Evolutionary conservation across 805 yeast species (phyloP), one percentile per base, ranked within the genome.

Genomic region (Lipomyces yamadae): DNA sequence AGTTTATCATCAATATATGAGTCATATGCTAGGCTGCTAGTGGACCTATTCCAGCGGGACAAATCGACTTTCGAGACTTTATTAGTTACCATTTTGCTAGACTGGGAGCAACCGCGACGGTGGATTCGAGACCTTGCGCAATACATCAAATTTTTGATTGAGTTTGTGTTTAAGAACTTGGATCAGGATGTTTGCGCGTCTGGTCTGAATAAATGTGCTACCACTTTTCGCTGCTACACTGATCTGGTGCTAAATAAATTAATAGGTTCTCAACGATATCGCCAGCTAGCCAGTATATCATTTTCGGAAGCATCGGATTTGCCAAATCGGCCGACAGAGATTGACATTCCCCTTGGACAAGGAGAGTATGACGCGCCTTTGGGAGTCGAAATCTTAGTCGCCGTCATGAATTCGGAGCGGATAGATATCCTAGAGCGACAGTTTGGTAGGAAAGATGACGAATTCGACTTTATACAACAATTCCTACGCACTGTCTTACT

Each of bases 361-460:
- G 77, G 77, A 13, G 76, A 74, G 61, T 75, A 64, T 45, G 76
- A 73, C 53, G 52, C 58, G 8, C 76, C 77, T 1, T 56, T 76
- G 24, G 77, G 76, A 0, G 66, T 74, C 1, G 74, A 74, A 35
- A 24, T 76, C 8, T 29, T 74, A 52, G 64, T 76, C 1, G 73
- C 68, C 10, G 67, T 68, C 4, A 64, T 73, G 55, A 71, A 75
- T 4, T 59, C 72, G 10, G 72, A 69, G 24, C 53, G 69, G 30
- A 69, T 68, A 15, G 72, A 70, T 11, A 30, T 60, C 2, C 61
- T 73, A 6, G 72, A 69, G 55, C 56, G 58, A 10, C 63, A 72
- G 37, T 64, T 52, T n/a, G 71, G 72, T 35, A 65, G 74, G 57
- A 64, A 64, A 35, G 76, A 74, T 59, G 74, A 72, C 29, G 69